Conservation (phyloP, 2,329 filamentous ascomycete genomes). For the Colletotrichum falcatum region DNA sequence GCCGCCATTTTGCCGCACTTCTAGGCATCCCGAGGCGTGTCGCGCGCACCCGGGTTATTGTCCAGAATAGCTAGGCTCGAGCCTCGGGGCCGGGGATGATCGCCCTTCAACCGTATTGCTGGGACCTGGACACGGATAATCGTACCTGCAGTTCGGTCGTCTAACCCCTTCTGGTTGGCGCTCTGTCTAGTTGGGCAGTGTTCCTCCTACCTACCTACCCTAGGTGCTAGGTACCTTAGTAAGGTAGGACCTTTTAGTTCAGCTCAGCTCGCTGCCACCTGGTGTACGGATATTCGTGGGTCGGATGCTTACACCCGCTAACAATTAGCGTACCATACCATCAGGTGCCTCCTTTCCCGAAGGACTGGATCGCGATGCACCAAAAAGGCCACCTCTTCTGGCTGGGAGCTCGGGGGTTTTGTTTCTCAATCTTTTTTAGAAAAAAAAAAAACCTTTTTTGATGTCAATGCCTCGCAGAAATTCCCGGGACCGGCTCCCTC, state of each 20-base stretch:
- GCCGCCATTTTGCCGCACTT: conserved; percentile 13
- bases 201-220: too few species aligned
- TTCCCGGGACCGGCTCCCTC: background rate
- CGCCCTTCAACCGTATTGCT: conserved; percentile 39
- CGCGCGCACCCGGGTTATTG: conserved; percentile 23
- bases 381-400: background rate
- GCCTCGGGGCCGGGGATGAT: conserved; percentile 34
- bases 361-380: conserved; percentile 26
- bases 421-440: background rate
- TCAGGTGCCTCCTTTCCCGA: conserved; percentile 34
- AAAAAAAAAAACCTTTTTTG: too few species aligned
- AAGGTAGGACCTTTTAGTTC: too few species aligned
- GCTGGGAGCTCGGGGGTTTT: background rate
- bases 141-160: conserved; percentile 18
- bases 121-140: conserved; percentile 35
- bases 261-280: conserved; percentile 18
- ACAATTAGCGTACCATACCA: conserved; percentile 17
- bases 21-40: conserved; percentile 17
- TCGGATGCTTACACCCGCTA: background rate
- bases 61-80: conserved; percentile 12
- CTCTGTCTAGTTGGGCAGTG: too few species aligned
- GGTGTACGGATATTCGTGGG: too few species aligned
- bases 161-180: conserved; percentile 34
- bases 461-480: background rate
- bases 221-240: too few species aligned